phyloP scores from a whole-genome alignment of 1,139 yeast genomes.

The Lodderomyces orthopsilosis region DNA sequence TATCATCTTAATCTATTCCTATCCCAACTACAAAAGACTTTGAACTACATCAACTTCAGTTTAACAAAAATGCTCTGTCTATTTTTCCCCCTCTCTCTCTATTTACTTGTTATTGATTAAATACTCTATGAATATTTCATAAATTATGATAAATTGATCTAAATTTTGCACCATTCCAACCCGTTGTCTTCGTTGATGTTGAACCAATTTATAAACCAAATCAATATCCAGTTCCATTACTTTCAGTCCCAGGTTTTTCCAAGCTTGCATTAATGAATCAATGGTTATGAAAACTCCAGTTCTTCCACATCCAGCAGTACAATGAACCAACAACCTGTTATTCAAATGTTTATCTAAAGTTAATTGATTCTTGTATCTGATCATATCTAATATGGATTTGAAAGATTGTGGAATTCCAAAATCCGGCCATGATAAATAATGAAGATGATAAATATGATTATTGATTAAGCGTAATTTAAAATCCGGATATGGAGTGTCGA shows the following conservation, averaged over 20 bases:
- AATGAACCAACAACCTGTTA: constrained; percentile 47
- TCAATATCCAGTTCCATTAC: constrained; percentile 31
- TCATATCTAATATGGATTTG: constrained; percentile 50
- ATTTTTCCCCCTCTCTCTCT: background rate
- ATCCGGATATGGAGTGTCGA: constrained; percentile 2
- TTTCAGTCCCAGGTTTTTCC: constrained; percentile 8
- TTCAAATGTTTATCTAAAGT: constrained; percentile 18
- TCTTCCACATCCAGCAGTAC: constrained; percentile 85
- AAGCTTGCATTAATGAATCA: constrained; percentile 26
- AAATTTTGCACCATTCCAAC: constrained; percentile 48
- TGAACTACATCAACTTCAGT: too few species aligned
- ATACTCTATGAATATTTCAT: constrained; percentile 36
- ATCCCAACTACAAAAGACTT: too few species aligned
- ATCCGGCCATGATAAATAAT: constrained; percentile 79
- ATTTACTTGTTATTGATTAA: constrained; percentile 12
- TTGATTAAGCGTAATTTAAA: constrained; percentile 22
- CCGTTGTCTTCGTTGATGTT: constrained; percentile 41
- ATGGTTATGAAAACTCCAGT: constrained; percentile 75
- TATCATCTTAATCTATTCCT: too few species aligned
- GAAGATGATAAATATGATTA: constrained; percentile 54
- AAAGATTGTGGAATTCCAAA: constrained; percentile 64
- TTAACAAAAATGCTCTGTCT: background rate
- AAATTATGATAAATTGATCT: constrained; percentile 44
- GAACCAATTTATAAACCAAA: constrained; percentile 47
- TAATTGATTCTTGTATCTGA: constrained; percentile 46